phyloP scores from a whole-genome alignment of 352 stramenopile species.

The Phytophthora sojae region DNA sequence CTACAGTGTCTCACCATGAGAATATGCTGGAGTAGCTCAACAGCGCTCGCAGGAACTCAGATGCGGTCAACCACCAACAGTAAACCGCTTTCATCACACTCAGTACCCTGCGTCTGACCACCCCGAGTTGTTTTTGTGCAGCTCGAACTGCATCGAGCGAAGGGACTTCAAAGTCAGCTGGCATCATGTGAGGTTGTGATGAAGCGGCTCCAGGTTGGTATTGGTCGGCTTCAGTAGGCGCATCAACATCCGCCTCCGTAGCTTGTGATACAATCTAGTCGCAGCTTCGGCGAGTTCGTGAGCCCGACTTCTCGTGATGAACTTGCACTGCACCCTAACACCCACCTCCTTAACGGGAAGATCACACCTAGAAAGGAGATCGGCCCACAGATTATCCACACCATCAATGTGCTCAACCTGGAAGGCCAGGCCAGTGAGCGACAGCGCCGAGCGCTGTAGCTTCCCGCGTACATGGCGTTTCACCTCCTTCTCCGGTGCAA shows the following conservation, averaged over 20 bases:
- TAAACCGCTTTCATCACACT: no score
- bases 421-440: slow-evolving; percentile 11
- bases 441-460: slow-evolving; percentile 23
- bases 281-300: no score
- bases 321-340: neutral
- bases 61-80: neutral
- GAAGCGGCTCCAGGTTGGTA: no score
- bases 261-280: no score
- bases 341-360: neutral
- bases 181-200: no score
- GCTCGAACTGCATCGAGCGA: no score
- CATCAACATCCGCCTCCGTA: no score
- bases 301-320: neutral
- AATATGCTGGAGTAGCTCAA: neutral
- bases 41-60: neutral
- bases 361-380: slow-evolving; percentile 12
- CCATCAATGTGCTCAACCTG: slow-evolving; percentile 23
- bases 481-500: slow-evolving; percentile 13
- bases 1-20: neutral
- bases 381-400: slow-evolving; percentile 5
- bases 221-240: no score
- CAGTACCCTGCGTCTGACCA: no score
- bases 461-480: slow-evolving; percentile 27
- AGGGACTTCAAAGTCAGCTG: no score
- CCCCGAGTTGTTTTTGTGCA: no score